Evolutionary conservation across 2,329 filamentous ascomycete genomes (phyloP), one percentile per base, ranked within the genome.

Genomic region (Aureobasidium uvarum): DNA sequence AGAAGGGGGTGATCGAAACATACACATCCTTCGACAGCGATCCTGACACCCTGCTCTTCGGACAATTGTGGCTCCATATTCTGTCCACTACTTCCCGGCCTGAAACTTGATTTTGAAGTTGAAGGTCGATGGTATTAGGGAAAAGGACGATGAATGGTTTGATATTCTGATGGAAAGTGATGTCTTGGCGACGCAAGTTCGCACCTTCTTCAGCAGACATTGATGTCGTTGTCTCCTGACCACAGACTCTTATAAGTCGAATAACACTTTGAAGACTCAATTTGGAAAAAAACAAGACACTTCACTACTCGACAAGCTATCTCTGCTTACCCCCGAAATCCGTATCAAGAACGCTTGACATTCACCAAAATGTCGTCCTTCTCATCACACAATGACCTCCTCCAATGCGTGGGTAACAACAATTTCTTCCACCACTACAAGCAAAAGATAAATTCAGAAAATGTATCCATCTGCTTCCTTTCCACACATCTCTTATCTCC

Each of bases 21-120:
- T 81, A 93, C 90, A 75, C 93, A 96, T 71, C 93, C 93, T 81
- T 96, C 90, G 6, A 96, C 80, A 23, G 92, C 94, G 68, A 97
- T 83, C 65, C 92, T 87, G 67, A 96, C 80, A 66, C 84, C 85
- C 52, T 74, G 69, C 31, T 68, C 50, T 41, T 62, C 54, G 13
- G 46, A 41, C 20, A 67, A 20, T 5, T 60, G 50, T 8, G 64
- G 36, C 16, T 63, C 48, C 58, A 64, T 66, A 2, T 31, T 36
- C 31, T 2, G 16, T 48, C 13, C 45, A 20, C 16, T 5, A 13
- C 5, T 11, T 5, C 13, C 18, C 25, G 28, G 8, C 6, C 13
- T 1, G 11, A n/a, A n/a, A 18, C 11, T 4, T 11, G 28, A 46
- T 11, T 16, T 18, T 28, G 25, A 33, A 13, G 36, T 3, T 28